Base-by-base conservation (phyloP, 1,284 basidiomycete species). In the Ganoderma multipileum region DNA sequence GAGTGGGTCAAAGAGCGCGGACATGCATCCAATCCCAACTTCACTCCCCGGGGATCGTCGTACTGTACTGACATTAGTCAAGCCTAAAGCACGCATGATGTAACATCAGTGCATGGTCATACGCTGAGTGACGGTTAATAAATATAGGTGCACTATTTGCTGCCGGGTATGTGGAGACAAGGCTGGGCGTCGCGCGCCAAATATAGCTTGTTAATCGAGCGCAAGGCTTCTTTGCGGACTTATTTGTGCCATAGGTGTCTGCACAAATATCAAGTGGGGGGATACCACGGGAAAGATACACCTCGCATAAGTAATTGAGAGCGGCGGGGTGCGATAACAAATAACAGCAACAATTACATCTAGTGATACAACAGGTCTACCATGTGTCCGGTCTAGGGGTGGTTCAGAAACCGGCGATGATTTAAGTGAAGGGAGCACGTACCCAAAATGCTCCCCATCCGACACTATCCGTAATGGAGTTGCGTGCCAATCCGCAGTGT, bases 401-500 rank as follows among this genome's bases (percentile, higher is more conserved):
- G 28, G 26, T 8, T 30, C 44, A 28, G 42, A n/a, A 23, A 50
- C 28, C 23, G 14, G 4, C 47, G 47, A 60, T 16, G 20, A 38
- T 16, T 28, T 50, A 7, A 4, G 50, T 4, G 26, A 26, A 2
- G 26, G 16, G n/a, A 28, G 18, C 5, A 72, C 78, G 68, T 59
- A 80, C 80, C 80, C 80, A 70, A 81, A 81, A 38, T 68, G 72
- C n/a, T 76, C 72, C 50, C 78, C 79, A 8, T 73, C 66, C 28
- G 65, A 50, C 18, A 79, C 68, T 28, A 62, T 60, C 36, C 68
- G 72, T 58, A 82, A 66, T 2, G 81, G 77, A 28, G 69, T 66
- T 38, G 72, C 70, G 12, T 74, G 66, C 72, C 74, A 76, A 71
- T 83, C 82, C 11, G 78, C 77, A 28, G 81, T 83, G 44, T 78